Evolutionary conservation across 306 rosid genomes (phyloP).

Genomic region (Cucurbita argyrosperma): DNA sequence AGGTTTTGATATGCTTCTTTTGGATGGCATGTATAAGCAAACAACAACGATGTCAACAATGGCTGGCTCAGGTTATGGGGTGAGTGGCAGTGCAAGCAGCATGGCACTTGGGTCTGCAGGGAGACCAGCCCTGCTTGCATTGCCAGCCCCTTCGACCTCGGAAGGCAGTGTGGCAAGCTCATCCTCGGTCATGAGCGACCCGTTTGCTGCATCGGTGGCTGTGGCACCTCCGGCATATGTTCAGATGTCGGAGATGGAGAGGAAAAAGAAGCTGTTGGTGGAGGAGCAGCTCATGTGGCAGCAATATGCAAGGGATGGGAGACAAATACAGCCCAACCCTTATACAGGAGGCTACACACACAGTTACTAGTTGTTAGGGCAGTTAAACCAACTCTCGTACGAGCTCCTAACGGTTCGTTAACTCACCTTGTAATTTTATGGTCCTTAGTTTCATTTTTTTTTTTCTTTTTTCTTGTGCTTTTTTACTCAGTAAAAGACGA

Average conservation of each 20-base stretch:
- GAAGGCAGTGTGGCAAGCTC: background rate
- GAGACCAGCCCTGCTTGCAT: constrained; percentile 58
- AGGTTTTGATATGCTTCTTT: constrained; percentile 53
- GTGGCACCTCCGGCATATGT: constrained; percentile 79
- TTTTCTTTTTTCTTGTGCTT: background rate
- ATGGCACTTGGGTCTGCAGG: constrained; percentile 72
- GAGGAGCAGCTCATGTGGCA: constrained; percentile 87
- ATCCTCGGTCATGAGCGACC: constrained; percentile 17
- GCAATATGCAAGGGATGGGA: constrained; percentile 55
- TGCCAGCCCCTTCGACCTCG: constrained; percentile 53
- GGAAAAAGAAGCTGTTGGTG: constrained; percentile 59
- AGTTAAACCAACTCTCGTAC: too few relatives aligned
- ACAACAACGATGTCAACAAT: constrained; percentile 18
- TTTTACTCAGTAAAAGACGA: background rate
- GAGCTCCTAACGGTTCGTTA: background rate
- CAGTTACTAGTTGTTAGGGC: constrained; percentile 14
- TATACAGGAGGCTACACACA: constrained; percentile 43
- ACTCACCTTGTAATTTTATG: background rate
- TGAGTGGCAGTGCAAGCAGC: constrained; percentile 74
- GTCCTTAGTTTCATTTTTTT: background rate
- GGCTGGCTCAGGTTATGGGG: constrained; percentile 36
- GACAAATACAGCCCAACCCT: constrained; percentile 33
- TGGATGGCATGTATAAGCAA: constrained; percentile 76
- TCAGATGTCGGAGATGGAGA: constrained; percentile 95
- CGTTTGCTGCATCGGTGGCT: constrained; percentile 61